These are phyloP conservation scores for Gamarada debralockiae DNA, from an alignment of 495 filamentous ascomycete species.

Conservation along the genomic window DNA sequence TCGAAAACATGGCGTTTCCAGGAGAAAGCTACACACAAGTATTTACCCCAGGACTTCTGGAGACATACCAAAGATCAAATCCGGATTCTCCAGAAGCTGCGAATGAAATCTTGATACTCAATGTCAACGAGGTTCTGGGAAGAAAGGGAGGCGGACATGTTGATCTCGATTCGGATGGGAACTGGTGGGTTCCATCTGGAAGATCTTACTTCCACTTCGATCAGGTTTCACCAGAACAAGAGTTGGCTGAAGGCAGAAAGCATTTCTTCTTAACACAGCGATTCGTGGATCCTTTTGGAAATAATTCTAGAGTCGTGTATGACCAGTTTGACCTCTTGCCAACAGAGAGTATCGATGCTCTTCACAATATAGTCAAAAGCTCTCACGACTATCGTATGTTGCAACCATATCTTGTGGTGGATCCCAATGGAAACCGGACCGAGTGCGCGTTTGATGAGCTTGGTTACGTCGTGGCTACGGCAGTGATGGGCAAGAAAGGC, in stretches of 20 bases:
- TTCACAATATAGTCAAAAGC: background rate
- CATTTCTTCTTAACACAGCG: conserved; percentile 2
- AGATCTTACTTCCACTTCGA: background rate
- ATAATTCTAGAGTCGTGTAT: background rate
- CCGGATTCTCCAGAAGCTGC: too few species aligned
- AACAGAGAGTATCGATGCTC: background rate
- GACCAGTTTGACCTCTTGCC: conserved; percentile 1
- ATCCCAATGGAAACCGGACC: conserved; percentile 23
- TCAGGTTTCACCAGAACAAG: background rate
- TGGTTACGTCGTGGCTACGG: conserved; percentile 19
- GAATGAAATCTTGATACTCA: background rate
- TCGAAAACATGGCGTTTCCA: background rate
- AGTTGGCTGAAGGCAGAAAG: background rate
- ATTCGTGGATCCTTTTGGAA: background rate
- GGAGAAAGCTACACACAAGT: background rate
- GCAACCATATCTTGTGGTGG: conserved; percentile 10
- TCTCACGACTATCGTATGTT: conserved; percentile 17
- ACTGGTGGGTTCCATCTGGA: conserved; percentile 21
- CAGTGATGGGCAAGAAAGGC: conserved; percentile 24
- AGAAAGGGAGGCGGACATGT: conserved; percentile 11
- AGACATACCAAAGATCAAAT: background rate
- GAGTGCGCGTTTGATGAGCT: conserved; percentile 16
- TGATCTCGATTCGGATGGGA: background rate
- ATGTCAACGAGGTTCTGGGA: background rate
- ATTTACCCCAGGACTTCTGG: background rate